Evolutionary conservation across 176 grass and related monocot genomes (phyloP).

Genomic region (Zoysia pacifica): DNA sequence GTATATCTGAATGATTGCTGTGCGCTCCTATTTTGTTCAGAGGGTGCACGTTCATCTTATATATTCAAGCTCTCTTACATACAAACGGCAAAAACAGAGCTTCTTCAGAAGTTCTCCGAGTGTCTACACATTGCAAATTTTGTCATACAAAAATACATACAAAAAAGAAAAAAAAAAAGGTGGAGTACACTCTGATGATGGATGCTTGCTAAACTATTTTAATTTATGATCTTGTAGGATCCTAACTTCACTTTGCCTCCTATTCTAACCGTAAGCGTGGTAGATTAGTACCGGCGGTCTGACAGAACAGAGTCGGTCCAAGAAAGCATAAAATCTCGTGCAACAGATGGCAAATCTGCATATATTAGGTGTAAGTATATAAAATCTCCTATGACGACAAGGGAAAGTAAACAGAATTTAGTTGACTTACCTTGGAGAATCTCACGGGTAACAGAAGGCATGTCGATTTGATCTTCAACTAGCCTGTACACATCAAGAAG

Average conservation of each 20-base stretch:
- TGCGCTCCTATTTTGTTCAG: not conserved
- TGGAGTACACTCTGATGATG: not conserved
- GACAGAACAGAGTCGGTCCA: slow-evolving; percentile 90
- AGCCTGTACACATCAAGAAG: slow-evolving; percentile 92
- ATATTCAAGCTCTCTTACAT: not conserved
- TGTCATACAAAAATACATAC: slow-evolving; percentile 21
- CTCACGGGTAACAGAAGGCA: slow-evolving; percentile 84
- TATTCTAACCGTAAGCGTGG: slow-evolving; percentile 29
- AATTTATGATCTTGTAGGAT: not conserved
- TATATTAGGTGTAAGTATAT: not conserved
- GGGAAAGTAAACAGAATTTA: not conserved
- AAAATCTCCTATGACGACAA: not conserved
- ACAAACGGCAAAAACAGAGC: slow-evolving; percentile 8
- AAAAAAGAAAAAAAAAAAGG: not conserved
- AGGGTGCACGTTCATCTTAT: slow-evolving; percentile 33
- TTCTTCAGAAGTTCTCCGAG: not conserved
- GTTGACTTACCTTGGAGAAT: slow-evolving; percentile 71
- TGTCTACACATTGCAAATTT: not conserved
- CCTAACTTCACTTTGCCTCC: slow-evolving; percentile 13
- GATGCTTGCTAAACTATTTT: slow-evolving; percentile 32
- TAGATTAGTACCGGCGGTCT: slow-evolving; percentile 54
- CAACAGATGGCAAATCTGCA: slow-evolving; percentile 82
- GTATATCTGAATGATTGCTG: slow-evolving; percentile 1
- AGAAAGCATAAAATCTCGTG: slow-evolving; percentile 85
- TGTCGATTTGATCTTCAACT: slow-evolving; percentile 88